phyloP scores from a whole-genome alignment of 2,329 filamentous ascomycete genomes.

The Fusarium circinatum region DNA sequence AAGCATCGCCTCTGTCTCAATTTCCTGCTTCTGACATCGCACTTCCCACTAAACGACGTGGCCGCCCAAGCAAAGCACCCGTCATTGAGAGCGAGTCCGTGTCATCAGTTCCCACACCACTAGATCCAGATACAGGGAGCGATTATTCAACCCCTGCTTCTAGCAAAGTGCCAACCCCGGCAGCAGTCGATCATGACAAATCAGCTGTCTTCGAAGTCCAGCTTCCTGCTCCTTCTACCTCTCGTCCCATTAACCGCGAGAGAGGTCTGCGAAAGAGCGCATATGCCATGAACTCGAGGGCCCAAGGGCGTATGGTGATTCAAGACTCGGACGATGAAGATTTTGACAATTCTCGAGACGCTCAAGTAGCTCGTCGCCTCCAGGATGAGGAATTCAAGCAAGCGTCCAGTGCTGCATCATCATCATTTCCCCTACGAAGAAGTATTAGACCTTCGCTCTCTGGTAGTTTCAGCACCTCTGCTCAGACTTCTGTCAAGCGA shows the following conservation, averaged over 20 bases:
- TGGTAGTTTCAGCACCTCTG: background rate
- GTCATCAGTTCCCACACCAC: constrained; percentile 48
- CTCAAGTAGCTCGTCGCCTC: constrained; percentile 48
- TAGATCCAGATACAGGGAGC: constrained; percentile 46
- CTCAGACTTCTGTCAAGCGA: constrained; percentile 39
- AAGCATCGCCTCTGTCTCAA: constrained; percentile 3
- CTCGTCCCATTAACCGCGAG: constrained; percentile 40
- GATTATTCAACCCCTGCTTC: constrained; percentile 51
- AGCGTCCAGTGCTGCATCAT: background rate
- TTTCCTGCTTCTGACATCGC: background rate
- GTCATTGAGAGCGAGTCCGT: constrained; percentile 43
- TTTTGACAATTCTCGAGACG: constrained; percentile 42
- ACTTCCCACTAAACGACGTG: constrained; percentile 23
- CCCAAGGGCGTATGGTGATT: constrained; percentile 56
- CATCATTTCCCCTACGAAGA: constrained; percentile 22
- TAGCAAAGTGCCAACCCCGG: constrained; percentile 51
- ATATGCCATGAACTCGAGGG: constrained; percentile 59
- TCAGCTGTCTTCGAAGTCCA: constrained; percentile 45
- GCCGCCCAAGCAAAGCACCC: constrained; percentile 31
- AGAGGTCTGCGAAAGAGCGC: constrained; percentile 54
- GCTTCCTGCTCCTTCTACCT: constrained; percentile 36
- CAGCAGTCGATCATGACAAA: constrained; percentile 38
- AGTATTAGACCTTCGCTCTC: constrained; percentile 20
- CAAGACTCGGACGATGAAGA: constrained; percentile 54
- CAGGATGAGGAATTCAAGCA: constrained; percentile 49